These are phyloP conservation scores for Daldinia loculata DNA, from an alignment of 495 filamentous ascomycete species.

Conservation along the genomic window DNA sequence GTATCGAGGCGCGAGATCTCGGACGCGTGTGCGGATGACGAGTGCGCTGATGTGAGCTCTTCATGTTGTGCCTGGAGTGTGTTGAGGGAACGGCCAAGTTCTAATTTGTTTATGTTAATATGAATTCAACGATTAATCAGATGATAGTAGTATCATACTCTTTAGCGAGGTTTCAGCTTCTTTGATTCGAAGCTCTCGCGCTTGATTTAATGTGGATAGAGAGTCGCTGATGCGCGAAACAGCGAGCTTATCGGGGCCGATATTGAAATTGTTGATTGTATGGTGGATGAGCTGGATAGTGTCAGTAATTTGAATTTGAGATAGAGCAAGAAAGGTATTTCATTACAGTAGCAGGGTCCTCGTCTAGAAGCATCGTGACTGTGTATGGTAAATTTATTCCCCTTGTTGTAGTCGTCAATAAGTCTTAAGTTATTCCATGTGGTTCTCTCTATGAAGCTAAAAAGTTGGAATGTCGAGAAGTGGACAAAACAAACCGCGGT, in stretches of 20 bases:
- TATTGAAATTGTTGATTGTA: slow-evolving; percentile 94
- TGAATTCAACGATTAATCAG: not conserved
- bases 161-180: slow-evolving; percentile 76
- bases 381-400: not conserved
- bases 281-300: slow-evolving; percentile 79
- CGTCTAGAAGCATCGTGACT: slow-evolving; percentile 91
- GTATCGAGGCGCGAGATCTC: slow-evolving; percentile 87
- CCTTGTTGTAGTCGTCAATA: not conserved
- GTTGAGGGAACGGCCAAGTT: slow-evolving; percentile 75
- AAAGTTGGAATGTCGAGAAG: slow-evolving; percentile 3
- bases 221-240: slow-evolving; percentile 88
- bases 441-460: not conserved
- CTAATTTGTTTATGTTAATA: slow-evolving; percentile 41
- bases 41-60: slow-evolving; percentile 74
- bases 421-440: not conserved
- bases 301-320: slow-evolving; percentile 36
- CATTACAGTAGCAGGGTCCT: slow-evolving; percentile 84
- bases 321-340: not conserved
- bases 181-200: slow-evolving; percentile 77
- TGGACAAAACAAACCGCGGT: slow-evolving; percentile 36
- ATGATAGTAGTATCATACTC: slow-evolving; percentile 48
- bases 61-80: slow-evolving; percentile 73
- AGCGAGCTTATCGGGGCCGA: slow-evolving; percentile 82
- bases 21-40: slow-evolving; percentile 76
- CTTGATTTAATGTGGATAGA: slow-evolving; percentile 77